A percentile compares a stretch with the other conserved stretches of the same genome.
Conservation (phyloP, 306 rosid genomes). For the Boehmeria nivea region DNA sequence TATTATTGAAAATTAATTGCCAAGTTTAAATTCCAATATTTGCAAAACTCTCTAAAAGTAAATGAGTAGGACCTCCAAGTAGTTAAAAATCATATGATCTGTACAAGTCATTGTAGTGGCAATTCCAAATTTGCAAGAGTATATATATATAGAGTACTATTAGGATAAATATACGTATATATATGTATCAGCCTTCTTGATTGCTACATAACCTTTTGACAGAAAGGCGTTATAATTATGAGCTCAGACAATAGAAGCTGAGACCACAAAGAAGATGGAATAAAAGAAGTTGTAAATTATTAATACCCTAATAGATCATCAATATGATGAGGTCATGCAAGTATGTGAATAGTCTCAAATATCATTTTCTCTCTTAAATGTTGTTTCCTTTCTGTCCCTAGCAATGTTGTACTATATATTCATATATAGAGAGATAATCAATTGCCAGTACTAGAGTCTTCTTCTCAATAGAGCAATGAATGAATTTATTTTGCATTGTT, state of each 20-base stretch:
- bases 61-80: slow-evolving; percentile 16
- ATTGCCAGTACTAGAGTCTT: background rate
- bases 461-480: slow-evolving; percentile 11
- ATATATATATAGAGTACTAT: background rate
- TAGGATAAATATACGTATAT: background rate
- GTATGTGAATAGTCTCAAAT: slow-evolving; percentile 32
- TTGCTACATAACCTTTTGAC: slow-evolving; percentile 1
- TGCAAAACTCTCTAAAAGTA: background rate
- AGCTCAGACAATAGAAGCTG: background rate
- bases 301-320: background rate
- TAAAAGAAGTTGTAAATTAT: background rate
- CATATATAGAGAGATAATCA: slow-evolving; percentile 14
- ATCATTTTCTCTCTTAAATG: slow-evolving; percentile 27
- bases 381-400: slow-evolving; percentile 17
- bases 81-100: background rate
- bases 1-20: no score
- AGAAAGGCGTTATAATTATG: background rate
- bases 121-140: background rate
- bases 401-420: background rate
- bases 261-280: background rate
- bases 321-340: slow-evolving; percentile 32
- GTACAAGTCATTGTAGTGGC: background rate
- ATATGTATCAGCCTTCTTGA: background rate
- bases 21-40: background rate
- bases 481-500: slow-evolving; percentile 6